Conservation (phyloP, 2,329 filamentous ascomycete species). For the Beauveria sp. region DNA sequence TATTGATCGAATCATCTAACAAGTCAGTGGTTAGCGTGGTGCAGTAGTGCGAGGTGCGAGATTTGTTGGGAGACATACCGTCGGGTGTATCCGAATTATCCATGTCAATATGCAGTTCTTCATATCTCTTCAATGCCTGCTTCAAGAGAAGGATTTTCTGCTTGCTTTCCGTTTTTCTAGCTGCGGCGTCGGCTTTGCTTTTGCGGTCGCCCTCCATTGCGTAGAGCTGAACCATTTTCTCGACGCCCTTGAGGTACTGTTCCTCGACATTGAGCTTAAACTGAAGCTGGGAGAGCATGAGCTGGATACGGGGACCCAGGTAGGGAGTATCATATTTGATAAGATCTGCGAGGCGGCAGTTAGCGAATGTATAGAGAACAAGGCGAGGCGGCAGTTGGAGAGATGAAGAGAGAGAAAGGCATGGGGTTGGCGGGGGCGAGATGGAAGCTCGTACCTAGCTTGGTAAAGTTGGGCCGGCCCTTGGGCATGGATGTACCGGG, state of each 20-base stretch:
- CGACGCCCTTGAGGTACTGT: constrained; percentile 96
- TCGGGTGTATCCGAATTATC: constrained; percentile 71
- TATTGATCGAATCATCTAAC: constrained; percentile 90
- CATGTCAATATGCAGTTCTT: constrained; percentile 92
- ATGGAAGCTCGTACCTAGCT: constrained; percentile 61
- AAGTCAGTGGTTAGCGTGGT: constrained; percentile 21
- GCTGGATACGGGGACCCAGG: constrained; percentile 92
- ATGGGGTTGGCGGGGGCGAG: background rate
- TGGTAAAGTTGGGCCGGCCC: constrained; percentile 83
- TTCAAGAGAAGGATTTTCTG: constrained; percentile 96
- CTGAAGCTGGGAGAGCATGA: constrained; percentile 97
- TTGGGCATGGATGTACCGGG: constrained; percentile 64
- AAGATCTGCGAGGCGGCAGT: constrained; percentile 55
- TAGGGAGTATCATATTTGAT: constrained; percentile 98
- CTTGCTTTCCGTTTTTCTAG: constrained; percentile 84
- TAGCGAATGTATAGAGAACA: background rate
- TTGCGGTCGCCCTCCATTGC: constrained; percentile 96
- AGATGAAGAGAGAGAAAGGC: background rate
- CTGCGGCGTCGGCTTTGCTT: constrained; percentile 87
- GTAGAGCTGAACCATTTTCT: constrained; percentile 98
- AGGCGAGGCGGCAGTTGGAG: background rate
- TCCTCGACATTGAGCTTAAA: constrained; percentile 99
- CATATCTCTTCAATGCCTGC: constrained; percentile 92
- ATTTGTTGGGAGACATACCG: constrained; percentile 46
- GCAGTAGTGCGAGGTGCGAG: background rate